Conservation (phyloP, 2,329 filamentous ascomycete genomes). For the Drechslerella dactyloides region DNA sequence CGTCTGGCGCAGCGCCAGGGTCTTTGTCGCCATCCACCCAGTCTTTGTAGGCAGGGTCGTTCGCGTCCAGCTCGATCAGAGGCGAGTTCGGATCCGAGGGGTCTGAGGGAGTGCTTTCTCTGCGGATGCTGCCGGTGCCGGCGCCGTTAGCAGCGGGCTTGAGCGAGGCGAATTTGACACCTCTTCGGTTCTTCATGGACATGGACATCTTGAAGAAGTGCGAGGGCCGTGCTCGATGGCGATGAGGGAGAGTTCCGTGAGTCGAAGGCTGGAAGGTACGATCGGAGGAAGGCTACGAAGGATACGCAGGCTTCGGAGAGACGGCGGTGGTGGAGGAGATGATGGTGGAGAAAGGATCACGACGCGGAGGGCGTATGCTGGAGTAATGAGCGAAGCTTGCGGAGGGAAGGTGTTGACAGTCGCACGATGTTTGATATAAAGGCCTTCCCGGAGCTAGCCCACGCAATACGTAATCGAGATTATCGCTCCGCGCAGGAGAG, state of each 20-base stretch:
- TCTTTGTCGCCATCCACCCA: constrained; percentile 49
- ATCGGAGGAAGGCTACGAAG: constrained; percentile 15
- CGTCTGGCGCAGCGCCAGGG: constrained; percentile 1
- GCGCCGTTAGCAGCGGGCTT: constrained; percentile 37
- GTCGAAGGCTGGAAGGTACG: constrained; percentile 15
- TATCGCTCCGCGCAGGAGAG: no score
- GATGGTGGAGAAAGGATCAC: no score
- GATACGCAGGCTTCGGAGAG: constrained; percentile 8
- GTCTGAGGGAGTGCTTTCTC: constrained; percentile 46
- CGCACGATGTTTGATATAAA: constrained; percentile 12
- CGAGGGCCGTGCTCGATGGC: constrained; percentile 14
- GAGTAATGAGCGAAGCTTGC: constrained; percentile 7
- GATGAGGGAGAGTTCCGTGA: constrained; percentile 5
- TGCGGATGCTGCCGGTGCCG: constrained; percentile 45
- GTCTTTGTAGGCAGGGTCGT: constrained; percentile 45
- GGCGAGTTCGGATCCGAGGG: constrained; percentile 47
- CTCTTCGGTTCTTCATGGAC: constrained; percentile 44
- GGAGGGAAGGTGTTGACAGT: constrained; percentile 21
- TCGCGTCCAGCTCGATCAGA: constrained; percentile 41
- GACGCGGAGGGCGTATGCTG: constrained; percentile 15
- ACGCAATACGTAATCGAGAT: no score
- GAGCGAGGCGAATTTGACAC: constrained; percentile 46
- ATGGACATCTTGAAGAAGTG: constrained; percentile 20
- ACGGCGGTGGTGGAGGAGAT: constrained; percentile 14
- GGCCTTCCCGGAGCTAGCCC: no score